Base-by-base conservation (phyloP, 108 stramenopile genomes). In the Nannochloropsis salina region DNA sequence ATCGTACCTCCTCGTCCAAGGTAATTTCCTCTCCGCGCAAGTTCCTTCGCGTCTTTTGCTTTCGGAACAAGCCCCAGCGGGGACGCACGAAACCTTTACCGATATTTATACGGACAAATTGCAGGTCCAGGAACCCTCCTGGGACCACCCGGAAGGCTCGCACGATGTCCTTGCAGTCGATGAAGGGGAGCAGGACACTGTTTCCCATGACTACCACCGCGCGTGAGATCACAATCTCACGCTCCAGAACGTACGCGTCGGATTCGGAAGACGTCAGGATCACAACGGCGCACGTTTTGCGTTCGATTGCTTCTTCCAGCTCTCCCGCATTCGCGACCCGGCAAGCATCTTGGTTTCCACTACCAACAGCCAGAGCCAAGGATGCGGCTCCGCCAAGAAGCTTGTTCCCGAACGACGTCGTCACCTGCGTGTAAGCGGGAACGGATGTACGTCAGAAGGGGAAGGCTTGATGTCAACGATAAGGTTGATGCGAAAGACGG, bases 91-190 rank as follows among this genome's bases (percentile, higher is more conserved):
- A 15, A 2, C 61, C 61, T n/a, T n/a, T 15, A 4, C 61, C 61
- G n/a, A 74, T 74, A n/a, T 74, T 74, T 15, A 74, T 74, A 15
- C 61, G 61, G 20, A 74, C 61, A 74, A 74, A 74, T 74, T 74
- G 61, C 61, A 74, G n/a, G 2, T 74, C 61, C 8, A 74, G 61
- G 61, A n/a, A 74, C 61, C 61, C 61, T 15, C 61, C 61, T 74
- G 61, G 61, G 20, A 74, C 61, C 61, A 74, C 61, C 4, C 61
- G 61, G 61, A 74, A 74, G 20, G 20, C 61, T 15, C 61, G 61
- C 15, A 74, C 61, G 8, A 74, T n/a, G 6, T 74, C 61, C 61
- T 15, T n/a, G 61, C 61, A 74, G n/a, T 74, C 61, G n/a, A 74
- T 74, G 61, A 74, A 74, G 2, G 61, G 61, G 20, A 74, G n/a